phyloP scores from a whole-genome alignment of 441 rosid genomes.

The Geranium incanum region DNA sequence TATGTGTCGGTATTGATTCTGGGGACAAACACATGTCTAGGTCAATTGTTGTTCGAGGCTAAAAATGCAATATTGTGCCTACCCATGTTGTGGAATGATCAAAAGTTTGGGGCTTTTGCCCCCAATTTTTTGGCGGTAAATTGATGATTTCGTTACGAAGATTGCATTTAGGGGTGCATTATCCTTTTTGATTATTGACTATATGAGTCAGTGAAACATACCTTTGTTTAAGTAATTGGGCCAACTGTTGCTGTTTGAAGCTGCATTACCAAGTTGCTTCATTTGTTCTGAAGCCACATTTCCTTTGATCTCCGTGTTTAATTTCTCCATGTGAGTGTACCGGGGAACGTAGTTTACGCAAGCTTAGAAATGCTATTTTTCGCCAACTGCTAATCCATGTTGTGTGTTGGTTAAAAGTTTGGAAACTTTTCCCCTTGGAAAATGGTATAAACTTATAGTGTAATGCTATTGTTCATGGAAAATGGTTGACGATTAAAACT shows the following conservation, averaged over 20 bases:
- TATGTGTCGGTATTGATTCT: neutral
- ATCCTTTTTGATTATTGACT: neutral
- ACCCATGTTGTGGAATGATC: conserved; percentile 5
- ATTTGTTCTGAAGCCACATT: neutral
- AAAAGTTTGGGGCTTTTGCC: neutral
- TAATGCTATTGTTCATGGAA: neutral
- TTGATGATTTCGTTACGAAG: neutral
- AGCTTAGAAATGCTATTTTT: neutral
- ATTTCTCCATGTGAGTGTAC: neutral
- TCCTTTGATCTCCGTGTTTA: neutral
- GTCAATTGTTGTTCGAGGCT: neutral
- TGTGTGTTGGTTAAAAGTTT: neutral
- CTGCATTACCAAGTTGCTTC: neutral
- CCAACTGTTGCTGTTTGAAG: neutral
- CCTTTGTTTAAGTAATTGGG: neutral
- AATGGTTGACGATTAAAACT: neutral
- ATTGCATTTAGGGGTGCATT: neutral
- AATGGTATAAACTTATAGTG: neutral
- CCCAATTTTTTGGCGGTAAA: neutral
- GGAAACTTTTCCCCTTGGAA: neutral
- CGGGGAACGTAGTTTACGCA: neutral
- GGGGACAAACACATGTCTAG: neutral
- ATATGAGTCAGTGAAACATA: neutral
- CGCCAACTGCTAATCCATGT: neutral
- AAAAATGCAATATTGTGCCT: neutral